A percentile compares a stretch with the other conserved stretches of the same genome.
These are phyloP conservation scores for Miamiensis avidus DNA, from an alignment of 169 alveolate species.

Conservation along the genomic window DNA sequence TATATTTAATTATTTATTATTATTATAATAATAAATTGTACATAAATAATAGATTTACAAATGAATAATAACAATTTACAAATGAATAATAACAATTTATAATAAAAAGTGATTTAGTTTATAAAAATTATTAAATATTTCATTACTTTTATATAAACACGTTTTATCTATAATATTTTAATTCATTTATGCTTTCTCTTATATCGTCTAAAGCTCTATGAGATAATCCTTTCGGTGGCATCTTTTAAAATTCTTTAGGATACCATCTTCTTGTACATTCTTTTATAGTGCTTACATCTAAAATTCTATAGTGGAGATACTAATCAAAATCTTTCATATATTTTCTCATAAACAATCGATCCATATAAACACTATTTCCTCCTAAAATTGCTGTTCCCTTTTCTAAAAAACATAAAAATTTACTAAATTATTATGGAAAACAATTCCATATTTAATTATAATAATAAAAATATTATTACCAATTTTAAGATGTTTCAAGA, in stretches of 20 bases:
- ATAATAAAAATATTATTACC: background rate
- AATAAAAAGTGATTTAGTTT: too few relatives aligned
- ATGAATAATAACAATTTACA: too few relatives aligned
- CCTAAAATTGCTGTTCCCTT: conserved; percentile 54
- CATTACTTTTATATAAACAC: too few relatives aligned
- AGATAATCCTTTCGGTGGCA: conserved; percentile 34
- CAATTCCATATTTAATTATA: too few relatives aligned
- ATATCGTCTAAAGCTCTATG: conserved; percentile 85
- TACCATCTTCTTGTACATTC: conserved; percentile 55
- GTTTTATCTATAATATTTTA: conserved; percentile 46
- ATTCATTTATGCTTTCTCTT: conserved; percentile 71
- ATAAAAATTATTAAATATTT: too few relatives aligned
- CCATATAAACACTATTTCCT: conserved; percentile 77
- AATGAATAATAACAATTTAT: too few relatives aligned
- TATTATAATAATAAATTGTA: too few relatives aligned
- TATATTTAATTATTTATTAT: too few relatives aligned
- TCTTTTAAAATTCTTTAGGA: conserved; percentile 24
- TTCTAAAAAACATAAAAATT: background rate
- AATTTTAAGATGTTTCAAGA: background rate
- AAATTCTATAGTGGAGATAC: conserved; percentile 55
- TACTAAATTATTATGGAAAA: too few relatives aligned
- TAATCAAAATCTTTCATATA: conserved; percentile 65
- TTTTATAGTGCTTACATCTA: conserved; percentile 74
- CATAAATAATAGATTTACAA: too few relatives aligned
- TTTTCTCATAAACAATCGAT: conserved; percentile 61